A percentile compares a stretch with the other conserved stretches of the same genome.
phyloP scores from a whole-genome alignment of 805 yeast genomes.

The Wickerhamiella occidentalis region DNA sequence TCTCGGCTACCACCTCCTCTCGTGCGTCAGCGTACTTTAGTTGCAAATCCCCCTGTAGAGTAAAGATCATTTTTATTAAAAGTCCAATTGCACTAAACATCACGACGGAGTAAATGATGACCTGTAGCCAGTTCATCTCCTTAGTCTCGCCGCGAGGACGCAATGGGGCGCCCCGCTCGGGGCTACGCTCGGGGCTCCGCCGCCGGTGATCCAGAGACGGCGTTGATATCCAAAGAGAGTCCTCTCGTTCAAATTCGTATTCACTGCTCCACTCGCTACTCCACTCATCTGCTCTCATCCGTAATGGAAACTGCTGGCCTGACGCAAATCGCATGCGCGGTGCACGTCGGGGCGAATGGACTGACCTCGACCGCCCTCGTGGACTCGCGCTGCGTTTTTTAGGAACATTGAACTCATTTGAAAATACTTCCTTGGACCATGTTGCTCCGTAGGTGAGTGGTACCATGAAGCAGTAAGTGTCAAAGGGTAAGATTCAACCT shows the following conservation, averaged over 20 bases:
- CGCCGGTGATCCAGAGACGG: not conserved
- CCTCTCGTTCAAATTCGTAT: not conserved
- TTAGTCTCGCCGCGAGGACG: not conserved
- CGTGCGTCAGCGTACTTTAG: not conserved
- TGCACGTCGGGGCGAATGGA: not conserved
- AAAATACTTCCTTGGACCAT: not conserved
- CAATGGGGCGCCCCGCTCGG: not conserved
- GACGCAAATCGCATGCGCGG: not conserved
- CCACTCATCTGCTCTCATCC: not conserved
- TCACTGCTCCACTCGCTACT: conserved; percentile 1
- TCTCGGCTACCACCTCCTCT: not conserved
- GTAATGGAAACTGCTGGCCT: not conserved
- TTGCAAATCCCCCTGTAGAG: conserved; percentile 1
- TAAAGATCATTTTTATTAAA: not conserved
- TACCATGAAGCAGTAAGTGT: too few relatives aligned
- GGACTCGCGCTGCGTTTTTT: not conserved
- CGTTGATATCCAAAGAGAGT: not conserved
- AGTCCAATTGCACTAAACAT: not conserved
- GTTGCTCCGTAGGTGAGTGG: not conserved
- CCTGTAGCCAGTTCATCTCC: conserved; percentile 1
- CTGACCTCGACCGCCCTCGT: not conserved
- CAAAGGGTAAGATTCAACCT: too few relatives aligned
- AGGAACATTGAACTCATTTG: not conserved
- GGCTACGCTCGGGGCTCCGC: not conserved
- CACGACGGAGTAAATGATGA: not conserved